Conservation (phyloP, 2,329 filamentous ascomycete species). For the Phyllosticta capitalensis region DNA sequence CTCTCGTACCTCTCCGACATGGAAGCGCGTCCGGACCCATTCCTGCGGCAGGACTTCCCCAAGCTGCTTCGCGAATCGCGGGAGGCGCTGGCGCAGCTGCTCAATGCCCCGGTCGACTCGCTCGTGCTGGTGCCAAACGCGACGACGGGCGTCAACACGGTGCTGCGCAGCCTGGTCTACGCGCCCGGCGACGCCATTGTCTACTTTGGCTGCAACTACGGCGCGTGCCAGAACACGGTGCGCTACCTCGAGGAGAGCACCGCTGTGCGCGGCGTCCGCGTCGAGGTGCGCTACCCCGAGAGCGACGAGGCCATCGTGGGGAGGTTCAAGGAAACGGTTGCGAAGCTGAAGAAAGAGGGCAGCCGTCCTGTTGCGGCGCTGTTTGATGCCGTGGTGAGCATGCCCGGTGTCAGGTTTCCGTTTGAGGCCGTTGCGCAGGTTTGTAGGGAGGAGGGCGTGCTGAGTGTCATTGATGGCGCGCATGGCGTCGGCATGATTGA, state of each 20-base stretch:
- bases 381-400: conserved; percentile 72
- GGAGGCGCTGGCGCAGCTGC: conserved; percentile 51
- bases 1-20: conserved; percentile 55
- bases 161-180: conserved; percentile 67
- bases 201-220: conserved; percentile 71
- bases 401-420: conserved; percentile 71
- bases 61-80: conserved; percentile 55
- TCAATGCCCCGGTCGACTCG: conserved; percentile 56
- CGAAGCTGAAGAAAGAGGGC: conserved; percentile 43
- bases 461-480: conserved; percentile 74
- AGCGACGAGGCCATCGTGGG: conserved; percentile 57
- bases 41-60: conserved; percentile 61
- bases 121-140: conserved; percentile 76
- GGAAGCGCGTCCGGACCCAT: conserved; percentile 64
- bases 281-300: conserved; percentile 59
- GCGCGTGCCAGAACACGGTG: conserved; percentile 64
- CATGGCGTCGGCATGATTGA: conserved; percentile 74
- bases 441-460: conserved; percentile 57
- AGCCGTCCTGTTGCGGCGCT: conserved; percentile 58
- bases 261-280: conserved; percentile 39
- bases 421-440: conserved; percentile 57
- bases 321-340: conserved; percentile 52
- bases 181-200: conserved; percentile 64
- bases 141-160: conserved; percentile 66
- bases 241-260: conserved; percentile 63